Evolutionary conservation across 345 rosid genomes (phyloP).

Genomic region (Eucalyptus lansdowneana): DNA sequence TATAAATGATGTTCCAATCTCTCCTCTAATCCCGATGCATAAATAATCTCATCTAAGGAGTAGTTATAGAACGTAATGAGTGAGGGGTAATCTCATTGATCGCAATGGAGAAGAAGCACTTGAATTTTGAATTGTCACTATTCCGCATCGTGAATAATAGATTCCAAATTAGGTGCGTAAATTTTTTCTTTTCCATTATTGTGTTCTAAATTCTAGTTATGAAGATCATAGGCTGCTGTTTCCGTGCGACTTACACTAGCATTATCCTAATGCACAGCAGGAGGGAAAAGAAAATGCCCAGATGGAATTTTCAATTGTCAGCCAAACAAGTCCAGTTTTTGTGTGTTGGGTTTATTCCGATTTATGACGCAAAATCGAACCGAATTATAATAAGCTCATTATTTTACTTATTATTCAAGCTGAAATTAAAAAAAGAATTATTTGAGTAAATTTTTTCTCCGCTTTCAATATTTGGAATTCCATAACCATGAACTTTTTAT

Average conservation of each 20-base stretch:
- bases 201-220: no score
- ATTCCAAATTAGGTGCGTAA: no score
- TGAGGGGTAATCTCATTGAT: no score
- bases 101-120: no score
- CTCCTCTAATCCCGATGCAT: no score
- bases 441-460: not conserved
- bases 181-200: no score
- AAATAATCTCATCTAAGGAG: no score
- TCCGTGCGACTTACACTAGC: not conserved
- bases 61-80: fast-evolving
- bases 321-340: not conserved
- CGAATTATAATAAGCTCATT: not conserved
- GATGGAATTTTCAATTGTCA: not conserved
- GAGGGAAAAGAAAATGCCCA: not conserved
- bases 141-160: fast-evolving
- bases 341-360: not conserved
- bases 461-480: not conserved
- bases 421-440: not conserved
- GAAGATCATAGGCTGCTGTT: no score
- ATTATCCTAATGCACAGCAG: not conserved
- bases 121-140: no score
- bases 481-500: not conserved
- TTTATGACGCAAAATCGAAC: not conserved
- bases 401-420: not conserved
- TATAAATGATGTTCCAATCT: no score